Evolutionary conservation across 768 basidiomycete species (phyloP), one percentile per base, ranked within the genome.

Genomic region (Rhodocollybia butyracea): DNA sequence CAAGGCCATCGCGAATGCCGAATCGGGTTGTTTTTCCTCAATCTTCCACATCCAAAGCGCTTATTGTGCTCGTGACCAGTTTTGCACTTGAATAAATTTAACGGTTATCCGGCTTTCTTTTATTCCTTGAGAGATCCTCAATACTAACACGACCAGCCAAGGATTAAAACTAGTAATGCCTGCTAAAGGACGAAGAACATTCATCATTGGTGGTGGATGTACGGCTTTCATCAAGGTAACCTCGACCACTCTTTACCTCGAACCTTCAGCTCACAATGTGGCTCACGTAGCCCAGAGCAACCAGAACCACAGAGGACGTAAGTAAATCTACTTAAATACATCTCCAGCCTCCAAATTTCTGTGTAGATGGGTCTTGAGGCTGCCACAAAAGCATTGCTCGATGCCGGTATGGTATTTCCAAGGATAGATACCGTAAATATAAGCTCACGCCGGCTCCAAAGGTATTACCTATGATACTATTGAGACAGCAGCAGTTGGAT

Each of bases 321-420:
- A 58, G 82, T 53, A 3, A 36, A 11, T 66, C 27, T 29, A 12
- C 21, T 7, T 5, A 30, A 47, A 12, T 22, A 21, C 53, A 19
- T 36, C 52, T 32, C 26, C 21, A 21, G 12, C 26, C 13, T 4
- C 22, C n/a, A 50, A 15, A 5, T 21, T 22, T 19, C 48, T 2
- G 15, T 32, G 36, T 63, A 91, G 87, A 91, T 94, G 87, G 91
- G 90, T 5, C 73, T 93, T 40, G 92, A 94, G 68, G 92, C 92
- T 1, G 82, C 88, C 1, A 91, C 89, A 1, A 94, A 94, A 62
- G 91, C 92, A 0, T 76, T 94, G 22, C 80, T 94, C 15, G 92
- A 94, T 62, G 91, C 91, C 60, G 88, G 88, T 85, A 48, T 12
- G 24, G n/a, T 50, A 19, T 19, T 13, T 11, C 2, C 3, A 8